Evolutionary conservation across 768 basidiomycete genomes (phyloP).

Genomic region (Trichaptum fuscoviolaceum): DNA sequence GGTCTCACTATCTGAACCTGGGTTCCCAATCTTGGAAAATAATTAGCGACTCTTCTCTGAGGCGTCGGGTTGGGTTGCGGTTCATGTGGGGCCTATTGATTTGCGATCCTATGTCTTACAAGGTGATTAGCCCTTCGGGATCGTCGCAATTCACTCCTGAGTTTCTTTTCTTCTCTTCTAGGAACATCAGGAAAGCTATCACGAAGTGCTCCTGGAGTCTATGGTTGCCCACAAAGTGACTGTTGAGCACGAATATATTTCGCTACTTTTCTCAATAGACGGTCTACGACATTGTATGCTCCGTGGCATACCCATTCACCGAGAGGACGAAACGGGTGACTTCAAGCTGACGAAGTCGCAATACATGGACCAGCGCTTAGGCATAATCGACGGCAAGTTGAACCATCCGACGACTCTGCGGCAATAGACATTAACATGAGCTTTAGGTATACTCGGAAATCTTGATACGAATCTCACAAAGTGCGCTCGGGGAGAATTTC

Average conservation of each 20-base stretch:
- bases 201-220: conserved; percentile 48
- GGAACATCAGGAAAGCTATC: conserved; percentile 44
- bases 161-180: conserved; percentile 19
- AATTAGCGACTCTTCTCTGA: conserved; percentile 45
- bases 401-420: conserved; percentile 7
- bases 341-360: conserved; percentile 19
- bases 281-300: conserved; percentile 49
- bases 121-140: conserved; percentile 31
- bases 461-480: conserved; percentile 30
- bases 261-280: conserved; percentile 54
- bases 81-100: conserved; percentile 54
- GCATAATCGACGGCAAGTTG: conserved; percentile 34
- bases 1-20: conserved; percentile 51
- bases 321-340: conserved; percentile 10
- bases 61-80: conserved; percentile 55
- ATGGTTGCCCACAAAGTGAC: conserved; percentile 42
- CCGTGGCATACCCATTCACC: conserved; percentile 25
- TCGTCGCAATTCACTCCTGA: not conserved
- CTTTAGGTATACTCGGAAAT: conserved; percentile 43
- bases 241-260: conserved; percentile 55
- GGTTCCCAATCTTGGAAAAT: conserved; percentile 51
- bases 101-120: conserved; percentile 57
- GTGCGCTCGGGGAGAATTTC: conserved; percentile 19
- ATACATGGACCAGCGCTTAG: conserved; percentile 29
- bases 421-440: conserved; percentile 10